Conservation (phyloP, 1,284 basidiomycete genomes). For the Leccinum pachyderme region DNA sequence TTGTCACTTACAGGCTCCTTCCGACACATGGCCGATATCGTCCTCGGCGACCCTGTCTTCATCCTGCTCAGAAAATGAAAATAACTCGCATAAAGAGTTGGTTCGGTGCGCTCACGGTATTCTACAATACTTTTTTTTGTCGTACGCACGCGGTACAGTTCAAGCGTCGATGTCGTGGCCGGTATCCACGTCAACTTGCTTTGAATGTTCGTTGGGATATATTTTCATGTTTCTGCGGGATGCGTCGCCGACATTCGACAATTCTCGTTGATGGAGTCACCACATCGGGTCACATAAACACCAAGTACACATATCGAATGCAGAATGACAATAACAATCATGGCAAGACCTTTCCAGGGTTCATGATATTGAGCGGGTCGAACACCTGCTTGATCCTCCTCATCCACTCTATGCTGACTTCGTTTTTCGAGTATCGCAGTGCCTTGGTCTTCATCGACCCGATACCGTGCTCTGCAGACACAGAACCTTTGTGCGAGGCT, state of each 20-base stretch:
- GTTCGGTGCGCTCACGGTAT: constrained; percentile 3
- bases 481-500: constrained; percentile 80
- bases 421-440: constrained; percentile 85
- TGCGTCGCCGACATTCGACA: constrained; percentile 8
- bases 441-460: constrained; percentile 94
- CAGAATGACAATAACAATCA: constrained; percentile 1
- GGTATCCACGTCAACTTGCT: constrained; percentile 29
- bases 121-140: constrained; percentile 5
- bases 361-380: constrained; percentile 91
- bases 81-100: background rate
- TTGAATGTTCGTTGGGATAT: constrained; percentile 45
- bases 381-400: constrained; percentile 87
- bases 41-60: constrained; percentile 92
- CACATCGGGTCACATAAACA: background rate
- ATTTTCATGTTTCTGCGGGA: constrained; percentile 8
- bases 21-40: constrained; percentile 90
- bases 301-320: background rate
- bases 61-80: constrained; percentile 81
- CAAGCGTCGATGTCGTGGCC: constrained; percentile 24
- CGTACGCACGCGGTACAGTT: background rate
- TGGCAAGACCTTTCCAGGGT: constrained; percentile 78
- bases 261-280: background rate
- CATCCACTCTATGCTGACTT: constrained; percentile 85
- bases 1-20: constrained; percentile 94
- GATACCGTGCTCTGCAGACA: constrained; percentile 97